Evolutionary conservation across 306 rosid genomes (phyloP).

Genomic region (Lagenaria siceraria): DNA sequence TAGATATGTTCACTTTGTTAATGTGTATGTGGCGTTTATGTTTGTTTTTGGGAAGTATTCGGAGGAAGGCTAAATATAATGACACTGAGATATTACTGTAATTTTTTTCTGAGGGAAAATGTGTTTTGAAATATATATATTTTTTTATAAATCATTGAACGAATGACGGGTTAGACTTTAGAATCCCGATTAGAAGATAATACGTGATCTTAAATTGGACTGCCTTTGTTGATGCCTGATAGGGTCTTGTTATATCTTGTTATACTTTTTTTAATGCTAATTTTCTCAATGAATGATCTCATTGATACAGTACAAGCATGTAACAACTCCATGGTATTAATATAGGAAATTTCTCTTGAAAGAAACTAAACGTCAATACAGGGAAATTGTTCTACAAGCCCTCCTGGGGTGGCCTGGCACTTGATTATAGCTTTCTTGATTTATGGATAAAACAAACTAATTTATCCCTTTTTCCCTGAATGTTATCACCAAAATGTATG

Average conservation of each 20-base stretch:
- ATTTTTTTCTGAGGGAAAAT: not conserved
- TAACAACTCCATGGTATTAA: not conserved
- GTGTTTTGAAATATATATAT: not conserved
- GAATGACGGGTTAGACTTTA: not conserved
- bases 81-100: not conserved
- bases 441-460: not conserved
- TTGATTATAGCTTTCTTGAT: not conserved
- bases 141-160: not conserved
- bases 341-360: not conserved
- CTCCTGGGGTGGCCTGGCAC: not conserved
- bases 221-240: too few species aligned
- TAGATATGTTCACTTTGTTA: not conserved
- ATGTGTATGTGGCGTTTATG: not conserved
- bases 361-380: too few species aligned
- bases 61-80: not conserved
- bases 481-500: not conserved
- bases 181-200: not conserved
- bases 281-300: not conserved
- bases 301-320: not conserved
- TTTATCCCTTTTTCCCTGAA: not conserved
- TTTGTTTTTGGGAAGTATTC: not conserved
- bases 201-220: not conserved
- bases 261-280: not conserved
- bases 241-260: too few species aligned
- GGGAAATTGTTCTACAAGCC: not conserved